These are phyloP conservation scores for Lasiosphaeria miniovina DNA, from an alignment of 495 filamentous ascomycete genomes.

Conservation along the genomic window DNA sequence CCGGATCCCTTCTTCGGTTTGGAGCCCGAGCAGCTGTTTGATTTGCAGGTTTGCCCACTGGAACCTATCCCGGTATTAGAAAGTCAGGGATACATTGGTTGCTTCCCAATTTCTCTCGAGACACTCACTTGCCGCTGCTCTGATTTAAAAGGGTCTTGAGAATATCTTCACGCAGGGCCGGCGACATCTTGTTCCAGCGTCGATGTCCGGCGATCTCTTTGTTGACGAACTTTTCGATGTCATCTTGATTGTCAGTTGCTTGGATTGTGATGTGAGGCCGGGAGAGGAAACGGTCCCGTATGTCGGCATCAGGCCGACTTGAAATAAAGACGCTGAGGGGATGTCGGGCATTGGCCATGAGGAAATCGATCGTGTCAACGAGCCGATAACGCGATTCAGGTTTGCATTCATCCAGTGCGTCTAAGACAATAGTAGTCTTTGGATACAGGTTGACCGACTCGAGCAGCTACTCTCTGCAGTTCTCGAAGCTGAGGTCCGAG, in stretches of 20 bases:
- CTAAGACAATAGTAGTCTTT: constrained; percentile 24
- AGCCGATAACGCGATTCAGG: constrained; percentile 15
- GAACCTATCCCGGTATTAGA: constrained; percentile 22
- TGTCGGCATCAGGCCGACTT: constrained; percentile 40
- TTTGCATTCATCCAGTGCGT: constrained; percentile 30
- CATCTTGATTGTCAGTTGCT: constrained; percentile 29
- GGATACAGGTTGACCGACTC: constrained; percentile 25
- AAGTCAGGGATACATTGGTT: background rate
- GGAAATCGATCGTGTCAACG: constrained; percentile 21
- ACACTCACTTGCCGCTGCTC: constrained; percentile 15
- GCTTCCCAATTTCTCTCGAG: background rate
- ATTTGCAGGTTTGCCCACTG: constrained; percentile 41
- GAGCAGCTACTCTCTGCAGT: constrained; percentile 26
- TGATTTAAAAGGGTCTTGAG: constrained; percentile 5
- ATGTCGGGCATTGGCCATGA: constrained; percentile 23
- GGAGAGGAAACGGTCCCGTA: constrained; percentile 23
- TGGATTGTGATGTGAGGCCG: constrained; percentile 35
- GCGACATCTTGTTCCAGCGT: constrained; percentile 13
- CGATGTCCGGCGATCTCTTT: constrained; percentile 16
- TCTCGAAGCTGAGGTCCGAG: constrained; percentile 20
- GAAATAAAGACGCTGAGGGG: constrained; percentile 47
- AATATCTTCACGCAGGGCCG: constrained; percentile 24
- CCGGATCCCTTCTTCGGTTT: constrained; percentile 17
- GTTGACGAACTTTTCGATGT: constrained; percentile 29
- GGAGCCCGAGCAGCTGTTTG: constrained; percentile 30